These are phyloP conservation scores for Epichloe gansuensis DNA, from an alignment of 2,329 filamentous ascomycete species.

Conservation along the genomic window DNA sequence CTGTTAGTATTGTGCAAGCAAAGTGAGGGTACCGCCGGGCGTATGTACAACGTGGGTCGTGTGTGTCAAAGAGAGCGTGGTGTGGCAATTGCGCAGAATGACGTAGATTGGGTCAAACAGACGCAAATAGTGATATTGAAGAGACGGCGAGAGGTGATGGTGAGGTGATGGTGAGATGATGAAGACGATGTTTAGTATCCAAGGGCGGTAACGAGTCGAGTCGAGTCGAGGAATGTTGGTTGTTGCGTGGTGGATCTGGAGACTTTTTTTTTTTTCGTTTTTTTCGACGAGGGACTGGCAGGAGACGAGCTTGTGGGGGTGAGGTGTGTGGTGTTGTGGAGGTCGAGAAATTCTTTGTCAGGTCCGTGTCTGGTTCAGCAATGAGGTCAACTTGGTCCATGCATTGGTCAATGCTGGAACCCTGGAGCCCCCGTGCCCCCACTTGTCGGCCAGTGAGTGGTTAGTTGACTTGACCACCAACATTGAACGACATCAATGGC, in stretches of 20 bases:
- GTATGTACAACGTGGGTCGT: background rate
- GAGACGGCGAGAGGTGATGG: too few relatives aligned
- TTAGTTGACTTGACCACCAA: too few relatives aligned
- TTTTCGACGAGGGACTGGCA: background rate
- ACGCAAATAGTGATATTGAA: background rate
- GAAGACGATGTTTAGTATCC: background rate
- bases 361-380: too few relatives aligned
- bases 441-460: too few relatives aligned
- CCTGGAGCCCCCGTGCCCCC: too few relatives aligned
- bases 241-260: constrained; percentile 2
- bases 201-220: background rate
- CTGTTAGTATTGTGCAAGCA: background rate
- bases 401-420: too few relatives aligned
- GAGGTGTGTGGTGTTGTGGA: constrained; percentile 5
- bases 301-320: constrained; percentile 3
- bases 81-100: background rate
- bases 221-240: constrained; percentile 1
- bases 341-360: constrained; percentile 3
- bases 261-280: constrained; percentile 1
- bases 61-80: background rate
- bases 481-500: too few relatives aligned
- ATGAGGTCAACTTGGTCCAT: too few relatives aligned
- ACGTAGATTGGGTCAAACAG: background rate
- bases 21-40: background rate
- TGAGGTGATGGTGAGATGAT: background rate